Evolutionary conservation across 164 flowering plant genomes (phyloP).

Genomic region (Vitis rupestris): DNA sequence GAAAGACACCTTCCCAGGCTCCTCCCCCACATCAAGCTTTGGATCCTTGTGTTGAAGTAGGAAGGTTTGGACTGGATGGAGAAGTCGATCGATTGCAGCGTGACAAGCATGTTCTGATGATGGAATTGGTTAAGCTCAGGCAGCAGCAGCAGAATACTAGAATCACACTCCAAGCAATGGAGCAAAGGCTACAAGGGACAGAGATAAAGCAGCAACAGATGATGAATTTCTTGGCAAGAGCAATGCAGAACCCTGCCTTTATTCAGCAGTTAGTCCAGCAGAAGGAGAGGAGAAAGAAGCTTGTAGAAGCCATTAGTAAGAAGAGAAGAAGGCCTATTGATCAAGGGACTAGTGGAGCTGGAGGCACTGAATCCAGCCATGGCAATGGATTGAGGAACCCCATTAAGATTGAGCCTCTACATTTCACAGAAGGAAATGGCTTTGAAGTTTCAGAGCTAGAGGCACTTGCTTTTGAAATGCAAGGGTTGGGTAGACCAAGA

Average conservation of each 20-base stretch:
- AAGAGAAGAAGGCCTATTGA: conserved; percentile 49
- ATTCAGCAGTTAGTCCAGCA: conserved; percentile 47
- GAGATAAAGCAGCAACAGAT: conserved; percentile 62
- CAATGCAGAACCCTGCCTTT: conserved; percentile 60
- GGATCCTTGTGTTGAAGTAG: conserved; percentile 47
- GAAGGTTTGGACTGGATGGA: conserved; percentile 42
- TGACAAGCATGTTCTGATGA: conserved; percentile 49
- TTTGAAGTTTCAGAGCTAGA: conserved; percentile 52
- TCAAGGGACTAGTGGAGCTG: conserved; percentile 21
- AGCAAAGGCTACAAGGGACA: conserved; percentile 47
- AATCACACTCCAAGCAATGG: conserved; percentile 49
- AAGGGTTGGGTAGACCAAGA: conserved; percentile 42
- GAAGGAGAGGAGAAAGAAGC: conserved; percentile 48
- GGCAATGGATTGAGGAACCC: conserved; percentile 1
- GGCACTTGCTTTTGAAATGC: conserved; percentile 70
- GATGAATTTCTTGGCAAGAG: conserved; percentile 68
- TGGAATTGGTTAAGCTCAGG: conserved; percentile 57
- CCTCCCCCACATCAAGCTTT: conserved; percentile 26
- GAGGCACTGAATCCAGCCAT: conserved; percentile 19
- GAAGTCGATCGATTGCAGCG: conserved; percentile 45
- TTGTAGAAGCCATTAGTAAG: conserved; percentile 45
- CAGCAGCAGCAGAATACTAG: conserved; percentile 58
- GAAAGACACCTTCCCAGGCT: conserved; percentile 32
- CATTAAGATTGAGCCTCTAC: conserved; percentile 40
- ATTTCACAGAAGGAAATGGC: conserved; percentile 23